A percentile compares a stretch with the other conserved stretches of the same genome.
Conservation (phyloP, 2,329 filamentous ascomycete species). For the Apiospora hydei region DNA sequence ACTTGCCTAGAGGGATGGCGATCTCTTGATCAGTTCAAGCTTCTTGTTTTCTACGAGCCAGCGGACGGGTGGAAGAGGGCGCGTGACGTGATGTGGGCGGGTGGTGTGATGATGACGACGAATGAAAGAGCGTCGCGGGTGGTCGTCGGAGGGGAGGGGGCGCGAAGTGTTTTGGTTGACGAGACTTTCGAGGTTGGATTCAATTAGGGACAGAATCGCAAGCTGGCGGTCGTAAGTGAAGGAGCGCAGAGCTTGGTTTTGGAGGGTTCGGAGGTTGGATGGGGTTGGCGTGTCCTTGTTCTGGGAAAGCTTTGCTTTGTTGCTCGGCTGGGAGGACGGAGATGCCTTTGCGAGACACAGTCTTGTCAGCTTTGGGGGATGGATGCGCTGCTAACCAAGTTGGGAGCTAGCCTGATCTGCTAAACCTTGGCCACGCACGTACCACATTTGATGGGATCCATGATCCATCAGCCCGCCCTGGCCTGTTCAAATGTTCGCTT, state of each 20-base stretch:
- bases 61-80: constrained; percentile 15
- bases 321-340: constrained; percentile 12
- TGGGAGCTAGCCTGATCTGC: not conserved
- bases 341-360: constrained; percentile 10
- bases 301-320: constrained; percentile 7
- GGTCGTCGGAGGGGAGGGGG: not conserved
- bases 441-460: not conserved
- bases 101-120: constrained; percentile 17
- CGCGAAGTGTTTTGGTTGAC: not conserved
- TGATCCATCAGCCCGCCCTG: not conserved
- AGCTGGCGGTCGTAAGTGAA: not conserved
- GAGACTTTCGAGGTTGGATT: not conserved
- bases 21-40: constrained; percentile 11
- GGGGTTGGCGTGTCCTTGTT: constrained; percentile 2
- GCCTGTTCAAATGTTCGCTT: too few relatives aligned
- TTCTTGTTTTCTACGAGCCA: constrained; percentile 11
- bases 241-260: not conserved
- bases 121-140: not conserved
- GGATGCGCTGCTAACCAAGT: constrained; percentile 4
- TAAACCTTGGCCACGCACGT: not conserved
- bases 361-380: constrained; percentile 18
- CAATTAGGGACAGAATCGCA: not conserved
- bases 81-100: constrained; percentile 16
- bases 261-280: not conserved
- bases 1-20: constrained; percentile 23